These are phyloP conservation scores for Nothopassalora personata DNA, from an alignment of 2,329 filamentous ascomycete species.

Conservation along the genomic window DNA sequence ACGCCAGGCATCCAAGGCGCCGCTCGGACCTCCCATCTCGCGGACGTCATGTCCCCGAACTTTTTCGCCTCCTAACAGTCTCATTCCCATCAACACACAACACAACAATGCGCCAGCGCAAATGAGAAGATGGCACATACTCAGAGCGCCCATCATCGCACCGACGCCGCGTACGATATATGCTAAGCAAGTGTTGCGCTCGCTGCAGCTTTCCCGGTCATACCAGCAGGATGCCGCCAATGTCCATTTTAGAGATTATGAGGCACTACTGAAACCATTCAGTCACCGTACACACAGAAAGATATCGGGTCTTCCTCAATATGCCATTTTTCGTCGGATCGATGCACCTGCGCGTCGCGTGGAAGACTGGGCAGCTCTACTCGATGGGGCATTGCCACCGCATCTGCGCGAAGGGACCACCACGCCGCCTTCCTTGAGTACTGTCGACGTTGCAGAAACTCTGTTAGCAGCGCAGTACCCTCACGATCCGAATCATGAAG, in stretches of 20 bases:
- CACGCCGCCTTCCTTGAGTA: conserved; percentile 9
- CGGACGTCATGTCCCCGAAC: background rate
- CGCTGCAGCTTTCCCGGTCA: background rate
- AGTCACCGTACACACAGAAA: too few relatives aligned
- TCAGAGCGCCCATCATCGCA: conserved; percentile 4
- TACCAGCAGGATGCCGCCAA: background rate
- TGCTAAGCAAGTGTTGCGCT: background rate
- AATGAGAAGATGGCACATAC: conserved; percentile 25
- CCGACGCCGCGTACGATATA: background rate
- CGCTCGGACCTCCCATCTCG: background rate
- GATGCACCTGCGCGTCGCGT: conserved; percentile 1
- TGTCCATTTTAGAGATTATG: background rate
- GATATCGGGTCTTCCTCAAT: background rate
- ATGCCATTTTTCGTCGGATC: conserved; percentile 9
- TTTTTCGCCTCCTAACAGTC: background rate
- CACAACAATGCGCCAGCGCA: conserved; percentile 19
- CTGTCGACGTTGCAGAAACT: conserved; percentile 23
- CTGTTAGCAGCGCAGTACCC: conserved; percentile 23
- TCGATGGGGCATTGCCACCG: conserved; percentile 21
- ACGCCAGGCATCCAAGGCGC: background rate
- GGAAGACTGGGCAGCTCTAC: conserved; percentile 13
- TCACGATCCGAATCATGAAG: background rate
- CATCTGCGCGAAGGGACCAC: conserved; percentile 13
- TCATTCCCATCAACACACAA: background rate
- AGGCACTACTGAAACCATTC: background rate